phyloP scores from a whole-genome alignment of 1,139 yeast species.

The Scheffersomyces segobiensis region DNA sequence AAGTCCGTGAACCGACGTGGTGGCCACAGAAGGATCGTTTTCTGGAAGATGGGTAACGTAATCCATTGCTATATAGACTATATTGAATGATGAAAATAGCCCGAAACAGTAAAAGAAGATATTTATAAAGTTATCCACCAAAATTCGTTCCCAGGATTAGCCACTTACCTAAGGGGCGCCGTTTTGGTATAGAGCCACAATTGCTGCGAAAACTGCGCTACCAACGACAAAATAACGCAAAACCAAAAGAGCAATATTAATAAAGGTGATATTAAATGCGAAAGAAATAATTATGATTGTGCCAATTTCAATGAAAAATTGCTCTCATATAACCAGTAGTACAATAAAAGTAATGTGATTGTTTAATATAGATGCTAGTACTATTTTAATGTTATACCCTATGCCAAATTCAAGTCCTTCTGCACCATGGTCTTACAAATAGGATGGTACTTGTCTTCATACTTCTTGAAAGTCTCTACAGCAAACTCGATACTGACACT shows the following conservation, averaged over 20 bases:
- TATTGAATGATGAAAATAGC: not conserved
- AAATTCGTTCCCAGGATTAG: not conserved
- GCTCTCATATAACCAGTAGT: no score
- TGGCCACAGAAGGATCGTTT: constrained; percentile 20
- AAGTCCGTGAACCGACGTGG: constrained; percentile 22
- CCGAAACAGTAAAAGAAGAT: not conserved
- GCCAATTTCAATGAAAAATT: no score
- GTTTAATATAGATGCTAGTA: not conserved
- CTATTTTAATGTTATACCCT: not conserved
- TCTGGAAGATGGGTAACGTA: constrained; percentile 26
- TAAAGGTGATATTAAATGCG: no score
- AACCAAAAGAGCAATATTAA: no score
- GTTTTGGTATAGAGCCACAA: not conserved
- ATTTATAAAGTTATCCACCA: not conserved
- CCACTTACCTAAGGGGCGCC: not conserved
- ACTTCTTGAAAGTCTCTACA: constrained; percentile 23
- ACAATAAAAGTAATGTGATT: no score
- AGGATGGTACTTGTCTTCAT: constrained; percentile 35
- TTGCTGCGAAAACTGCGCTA: not conserved
- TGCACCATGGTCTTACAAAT: constrained; percentile 38
- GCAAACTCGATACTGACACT: constrained; percentile 34
- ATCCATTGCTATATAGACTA: constrained; percentile 19
- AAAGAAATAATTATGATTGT: no score
- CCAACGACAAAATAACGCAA: not conserved
- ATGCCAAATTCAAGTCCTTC: constrained; percentile 27